Conservation (phyloP, 2,329 filamentous ascomycete genomes). For the Talaromyces sp. region DNA sequence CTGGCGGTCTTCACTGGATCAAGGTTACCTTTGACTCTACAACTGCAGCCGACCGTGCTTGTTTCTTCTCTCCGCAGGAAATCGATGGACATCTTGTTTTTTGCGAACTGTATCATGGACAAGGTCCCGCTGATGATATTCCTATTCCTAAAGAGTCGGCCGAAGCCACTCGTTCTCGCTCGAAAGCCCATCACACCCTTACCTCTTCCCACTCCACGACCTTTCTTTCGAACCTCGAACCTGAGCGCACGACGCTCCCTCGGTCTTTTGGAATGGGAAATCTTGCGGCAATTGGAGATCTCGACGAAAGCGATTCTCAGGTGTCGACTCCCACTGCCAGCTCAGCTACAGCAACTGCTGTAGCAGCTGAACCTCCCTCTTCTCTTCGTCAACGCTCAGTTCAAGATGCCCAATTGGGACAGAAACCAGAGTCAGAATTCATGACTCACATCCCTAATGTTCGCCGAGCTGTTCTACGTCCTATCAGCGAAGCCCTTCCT, state of each 20-base stretch:
- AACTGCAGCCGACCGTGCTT: conserved; percentile 64
- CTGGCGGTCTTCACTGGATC: conserved; percentile 87
- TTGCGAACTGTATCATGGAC: conserved; percentile 64
- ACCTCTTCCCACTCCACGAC: conserved; percentile 32
- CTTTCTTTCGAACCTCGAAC: conserved; percentile 29
- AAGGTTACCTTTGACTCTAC: conserved; percentile 75
- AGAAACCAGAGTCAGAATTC: conserved; percentile 40
- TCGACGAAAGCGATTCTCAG: conserved; percentile 30
- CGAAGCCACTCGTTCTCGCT: conserved; percentile 22
- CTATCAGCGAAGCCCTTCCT: conserved; percentile 64
- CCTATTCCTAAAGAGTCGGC: conserved; percentile 51
- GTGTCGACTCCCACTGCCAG: conserved; percentile 39
- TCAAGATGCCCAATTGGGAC: conserved; percentile 27
- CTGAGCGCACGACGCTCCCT: conserved; percentile 34
- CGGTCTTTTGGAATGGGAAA: conserved; percentile 39
- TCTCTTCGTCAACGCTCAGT: conserved; percentile 27
- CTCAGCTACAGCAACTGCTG: conserved; percentile 35
- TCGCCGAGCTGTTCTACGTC: conserved; percentile 59
- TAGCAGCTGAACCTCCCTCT: conserved; percentile 16
- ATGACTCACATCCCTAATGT: conserved; percentile 61
- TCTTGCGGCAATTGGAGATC: conserved; percentile 25
- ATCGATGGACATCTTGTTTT: conserved; percentile 66
- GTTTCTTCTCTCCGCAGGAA: conserved; percentile 65
- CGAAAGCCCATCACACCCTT: conserved; percentile 31
- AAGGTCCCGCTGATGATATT: conserved; percentile 60